These are phyloP conservation scores for Fusarium sp. DNA, from an alignment of 2,329 filamentous ascomycete species.

Conservation along the genomic window DNA sequence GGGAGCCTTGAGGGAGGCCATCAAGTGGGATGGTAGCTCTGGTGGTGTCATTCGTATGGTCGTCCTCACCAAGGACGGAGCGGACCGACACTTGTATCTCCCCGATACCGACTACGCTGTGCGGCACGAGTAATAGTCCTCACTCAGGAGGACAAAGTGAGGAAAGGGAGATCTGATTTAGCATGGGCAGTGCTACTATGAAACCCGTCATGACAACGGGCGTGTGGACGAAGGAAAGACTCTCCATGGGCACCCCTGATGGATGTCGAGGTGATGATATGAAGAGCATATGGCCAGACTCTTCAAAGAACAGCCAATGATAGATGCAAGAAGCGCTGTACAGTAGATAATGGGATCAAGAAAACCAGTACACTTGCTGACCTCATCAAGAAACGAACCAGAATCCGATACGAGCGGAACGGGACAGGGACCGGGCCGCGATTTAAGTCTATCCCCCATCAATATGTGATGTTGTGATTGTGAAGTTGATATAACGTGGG, in stretches of 20 bases:
- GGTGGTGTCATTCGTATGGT: slow-evolving; percentile 99
- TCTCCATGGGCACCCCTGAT: slow-evolving; percentile 4
- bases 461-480: neutral
- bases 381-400: slow-evolving; percentile 15
- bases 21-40: slow-evolving; percentile 99
- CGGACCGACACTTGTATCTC: slow-evolving; percentile 93
- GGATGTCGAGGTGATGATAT: slow-evolving; percentile 8
- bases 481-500: neutral
- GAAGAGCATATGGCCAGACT: slow-evolving; percentile 19
- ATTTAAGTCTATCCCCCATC: neutral
- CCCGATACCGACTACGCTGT: slow-evolving; percentile 89
- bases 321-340: slow-evolving; percentile 41
- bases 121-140: slow-evolving; percentile 66
- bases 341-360: slow-evolving; percentile 46
- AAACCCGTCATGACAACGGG: slow-evolving; percentile 32
- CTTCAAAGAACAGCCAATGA: slow-evolving; percentile 13
- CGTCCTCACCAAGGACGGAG: slow-evolving; percentile 89
- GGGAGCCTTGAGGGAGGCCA: slow-evolving; percentile 88
- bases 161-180: slow-evolving; percentile 15
- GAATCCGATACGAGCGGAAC: slow-evolving; percentile 22
- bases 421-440: slow-evolving; percentile 2
- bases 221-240: slow-evolving; percentile 7
- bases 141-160: slow-evolving; percentile 31
- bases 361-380: slow-evolving; percentile 36
- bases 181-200: slow-evolving; percentile 24